These are phyloP conservation scores for Limnanthes douglasii DNA, from an alignment of 345 rosid species.

Conservation along the genomic window DNA sequence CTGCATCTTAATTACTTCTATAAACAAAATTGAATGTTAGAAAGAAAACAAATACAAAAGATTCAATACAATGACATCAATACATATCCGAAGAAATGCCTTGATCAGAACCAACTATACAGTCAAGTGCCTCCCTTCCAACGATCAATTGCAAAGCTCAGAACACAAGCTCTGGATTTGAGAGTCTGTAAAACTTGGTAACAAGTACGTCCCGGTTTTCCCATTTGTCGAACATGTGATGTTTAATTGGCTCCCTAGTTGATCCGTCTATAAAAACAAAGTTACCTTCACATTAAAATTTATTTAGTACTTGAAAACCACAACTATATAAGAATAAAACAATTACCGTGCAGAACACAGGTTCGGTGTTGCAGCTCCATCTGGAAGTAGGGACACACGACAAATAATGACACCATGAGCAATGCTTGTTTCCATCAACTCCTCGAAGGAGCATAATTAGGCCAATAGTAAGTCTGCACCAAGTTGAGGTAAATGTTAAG, in stretches of 20 bases:
- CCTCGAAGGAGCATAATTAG: slow-evolving; percentile 60
- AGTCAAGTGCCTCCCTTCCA: too few species aligned
- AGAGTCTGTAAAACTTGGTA: slow-evolving; percentile 24
- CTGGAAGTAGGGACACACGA: slow-evolving; percentile 80
- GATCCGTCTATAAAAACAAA: slow-evolving; percentile 32
- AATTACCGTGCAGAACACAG: slow-evolving; percentile 55
- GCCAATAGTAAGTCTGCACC: slow-evolving; percentile 40
- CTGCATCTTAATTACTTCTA: too few species aligned
- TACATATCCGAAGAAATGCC: too few species aligned
- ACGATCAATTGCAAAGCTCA: slow-evolving; percentile 45
- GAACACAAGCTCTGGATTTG: slow-evolving; percentile 41
- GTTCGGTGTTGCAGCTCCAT: slow-evolving; percentile 73
- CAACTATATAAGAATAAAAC: background rate
- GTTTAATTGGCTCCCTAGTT: slow-evolving; percentile 49
- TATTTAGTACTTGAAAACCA: background rate
- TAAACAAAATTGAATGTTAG: too few species aligned
- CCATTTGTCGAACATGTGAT: slow-evolving; percentile 62
- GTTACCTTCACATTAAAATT: background rate
- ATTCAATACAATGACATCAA: too few species aligned
- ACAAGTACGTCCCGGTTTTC: slow-evolving; percentile 24
- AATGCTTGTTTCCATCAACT: slow-evolving; percentile 74
- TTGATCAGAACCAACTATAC: too few species aligned
- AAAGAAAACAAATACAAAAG: too few species aligned
- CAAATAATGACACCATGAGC: slow-evolving; percentile 95
- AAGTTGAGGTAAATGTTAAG: background rate